Evolutionary conservation across 2,329 filamentous ascomycete species (phyloP).

Genomic region (Cladosporium velox): DNA sequence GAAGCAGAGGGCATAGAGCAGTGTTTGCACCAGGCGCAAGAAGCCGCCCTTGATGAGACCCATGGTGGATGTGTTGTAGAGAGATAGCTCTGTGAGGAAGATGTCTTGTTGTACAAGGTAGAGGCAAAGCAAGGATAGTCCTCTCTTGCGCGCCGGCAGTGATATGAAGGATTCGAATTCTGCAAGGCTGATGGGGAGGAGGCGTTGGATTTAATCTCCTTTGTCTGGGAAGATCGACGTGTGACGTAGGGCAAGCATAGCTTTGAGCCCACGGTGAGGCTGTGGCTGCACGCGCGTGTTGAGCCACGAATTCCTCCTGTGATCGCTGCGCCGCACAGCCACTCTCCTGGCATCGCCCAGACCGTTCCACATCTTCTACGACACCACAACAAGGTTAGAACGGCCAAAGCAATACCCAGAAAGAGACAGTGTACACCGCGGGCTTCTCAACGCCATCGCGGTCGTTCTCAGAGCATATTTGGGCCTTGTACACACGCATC

Average conservation of each 20-base stretch:
- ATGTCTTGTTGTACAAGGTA: neutral
- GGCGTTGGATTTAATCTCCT: constrained; percentile 14
- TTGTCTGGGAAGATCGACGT: constrained; percentile 5
- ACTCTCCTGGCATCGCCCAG: neutral
- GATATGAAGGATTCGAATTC: constrained; percentile 11
- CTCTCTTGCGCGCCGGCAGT: constrained; percentile 10
- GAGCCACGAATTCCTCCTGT: neutral
- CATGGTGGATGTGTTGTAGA: constrained; percentile 29
- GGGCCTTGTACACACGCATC: neutral
- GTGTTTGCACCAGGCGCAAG: constrained; percentile 68
- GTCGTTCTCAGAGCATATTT: neutral
- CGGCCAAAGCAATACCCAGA: neutral
- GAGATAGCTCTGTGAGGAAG: neutral
- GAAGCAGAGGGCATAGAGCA: constrained; percentile 74
- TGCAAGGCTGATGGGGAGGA: constrained; percentile 17
- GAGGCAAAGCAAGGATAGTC: neutral
- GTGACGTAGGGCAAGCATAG: neutral
- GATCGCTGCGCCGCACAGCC: neutral
- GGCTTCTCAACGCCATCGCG: neutral
- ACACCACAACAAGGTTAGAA: neutral
- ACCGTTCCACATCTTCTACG: neutral
- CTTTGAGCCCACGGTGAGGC: neutral
- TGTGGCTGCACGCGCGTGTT: neutral
- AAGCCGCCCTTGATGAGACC: constrained; percentile 53
- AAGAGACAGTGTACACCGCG: neutral